Conservation (phyloP, 768 basidiomycete genomes). For the Panus rudis region DNA sequence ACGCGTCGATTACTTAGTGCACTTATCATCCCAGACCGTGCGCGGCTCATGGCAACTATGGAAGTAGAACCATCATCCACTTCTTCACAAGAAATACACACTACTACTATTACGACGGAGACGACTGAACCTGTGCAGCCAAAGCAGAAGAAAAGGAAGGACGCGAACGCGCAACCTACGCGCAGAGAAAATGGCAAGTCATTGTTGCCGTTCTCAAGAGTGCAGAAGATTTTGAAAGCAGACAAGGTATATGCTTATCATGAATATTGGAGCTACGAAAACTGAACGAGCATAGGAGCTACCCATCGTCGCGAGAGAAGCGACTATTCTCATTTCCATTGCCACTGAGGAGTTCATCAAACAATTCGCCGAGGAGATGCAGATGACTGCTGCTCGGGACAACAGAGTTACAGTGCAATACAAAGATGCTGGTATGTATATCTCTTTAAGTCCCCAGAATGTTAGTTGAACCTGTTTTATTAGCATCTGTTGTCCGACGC, state of each 20-base stretch:
- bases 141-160: conserved; percentile 1
- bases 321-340: conserved; percentile 69
- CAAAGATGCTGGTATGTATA: conserved; percentile 64
- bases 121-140: too few species aligned
- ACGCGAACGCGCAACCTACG: neutral
- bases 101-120: too few species aligned
- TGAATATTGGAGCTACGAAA: neutral
- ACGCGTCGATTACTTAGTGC: too few species aligned
- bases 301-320: conserved; percentile 69
- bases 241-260: conserved; percentile 57
- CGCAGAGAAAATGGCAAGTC: conserved; percentile 57
- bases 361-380: conserved; percentile 64
- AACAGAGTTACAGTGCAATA: conserved; percentile 71
- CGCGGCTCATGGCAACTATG: too few species aligned
- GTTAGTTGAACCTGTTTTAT: neutral
- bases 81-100: too few species aligned
- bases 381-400: conserved; percentile 62
- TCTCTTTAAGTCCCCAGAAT: neutral
- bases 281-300: conserved; percentile 46
- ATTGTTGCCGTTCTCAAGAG: conserved; percentile 64
- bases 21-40: too few species aligned
- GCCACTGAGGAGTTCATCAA: conserved; percentile 88
- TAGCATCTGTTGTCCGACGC: conserved; percentile 58
- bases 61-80: too few species aligned
- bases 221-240: conserved; percentile 81